phyloP scores from a whole-genome alignment of 495 filamentous ascomycete species.

The Lophiostoma macrostomum region DNA sequence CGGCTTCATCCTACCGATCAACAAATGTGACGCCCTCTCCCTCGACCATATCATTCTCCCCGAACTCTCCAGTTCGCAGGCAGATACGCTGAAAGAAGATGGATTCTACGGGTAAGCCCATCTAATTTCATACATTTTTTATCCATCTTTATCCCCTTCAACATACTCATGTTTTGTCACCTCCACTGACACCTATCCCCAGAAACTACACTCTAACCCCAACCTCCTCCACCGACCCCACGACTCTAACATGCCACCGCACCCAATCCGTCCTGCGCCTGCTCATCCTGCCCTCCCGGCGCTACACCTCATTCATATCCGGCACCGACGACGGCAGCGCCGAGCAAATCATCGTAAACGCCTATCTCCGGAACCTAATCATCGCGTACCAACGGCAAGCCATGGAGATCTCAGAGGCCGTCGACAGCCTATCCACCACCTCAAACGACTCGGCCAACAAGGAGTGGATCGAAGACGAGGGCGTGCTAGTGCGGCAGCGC shows the following conservation, averaged over 20 bases:
- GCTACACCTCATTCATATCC: constrained; percentile 20
- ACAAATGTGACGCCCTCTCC: neutral
- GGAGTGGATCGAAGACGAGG: neutral
- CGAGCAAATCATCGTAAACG: constrained; percentile 15
- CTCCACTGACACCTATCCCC: no score
- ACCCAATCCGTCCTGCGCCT: constrained; percentile 26
- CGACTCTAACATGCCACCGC: constrained; percentile 23
- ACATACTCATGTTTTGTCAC: no score
- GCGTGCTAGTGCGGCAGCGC: neutral
- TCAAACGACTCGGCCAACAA: neutral
- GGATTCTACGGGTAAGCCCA: constrained; percentile 23
- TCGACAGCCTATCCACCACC: constrained; percentile 3
- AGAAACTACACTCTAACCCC: constrained; percentile 26
- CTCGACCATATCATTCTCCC: neutral
- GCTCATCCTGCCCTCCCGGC: constrained; percentile 14
- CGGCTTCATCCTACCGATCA: neutral
- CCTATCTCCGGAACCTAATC: constrained; percentile 12
- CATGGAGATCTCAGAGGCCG: constrained; percentile 9
- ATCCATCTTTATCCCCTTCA: no score
- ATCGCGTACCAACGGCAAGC: constrained; percentile 14
- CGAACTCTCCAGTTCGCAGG: neutral
- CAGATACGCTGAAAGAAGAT: constrained; percentile 18
- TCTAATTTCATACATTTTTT: no score
- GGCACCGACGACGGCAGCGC: constrained; percentile 20
- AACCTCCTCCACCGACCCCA: no score